A percentile compares a stretch with the other conserved stretches of the same genome.
Evolutionary conservation across 2,329 filamentous ascomycete species (phyloP).

Genomic region (Chaetomium sp.): DNA sequence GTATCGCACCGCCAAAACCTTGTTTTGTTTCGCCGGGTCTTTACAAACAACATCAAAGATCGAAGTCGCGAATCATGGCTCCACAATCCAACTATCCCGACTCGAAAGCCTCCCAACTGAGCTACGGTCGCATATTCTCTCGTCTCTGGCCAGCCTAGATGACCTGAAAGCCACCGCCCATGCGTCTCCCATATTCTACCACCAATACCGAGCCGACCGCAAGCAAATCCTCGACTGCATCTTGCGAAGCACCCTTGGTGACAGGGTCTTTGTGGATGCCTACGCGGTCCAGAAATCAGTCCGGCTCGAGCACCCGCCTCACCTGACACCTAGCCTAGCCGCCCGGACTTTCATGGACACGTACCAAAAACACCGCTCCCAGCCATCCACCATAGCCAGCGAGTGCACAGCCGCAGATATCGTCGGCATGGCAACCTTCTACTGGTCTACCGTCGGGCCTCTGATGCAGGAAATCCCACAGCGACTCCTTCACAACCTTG

Average conservation of each 20-base stretch:
- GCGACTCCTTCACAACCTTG: background rate
- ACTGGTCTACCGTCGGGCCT: background rate
- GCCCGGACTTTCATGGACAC: background rate
- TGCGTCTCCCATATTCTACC: background rate
- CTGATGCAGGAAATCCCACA: background rate
- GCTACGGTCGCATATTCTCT: background rate
- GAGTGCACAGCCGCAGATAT: background rate
- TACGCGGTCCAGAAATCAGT: background rate
- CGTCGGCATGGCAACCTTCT: background rate
- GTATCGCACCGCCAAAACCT: background rate
- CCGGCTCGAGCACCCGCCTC: background rate
- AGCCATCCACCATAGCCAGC: background rate
- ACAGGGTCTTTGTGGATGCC: background rate
- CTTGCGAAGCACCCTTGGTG: background rate
- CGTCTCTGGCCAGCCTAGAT: background rate
- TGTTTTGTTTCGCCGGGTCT: background rate
- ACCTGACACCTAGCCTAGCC: background rate
- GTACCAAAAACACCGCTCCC: background rate
- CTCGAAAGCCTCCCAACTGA: background rate
- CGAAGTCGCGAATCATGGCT: background rate
- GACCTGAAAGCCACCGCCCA: background rate
- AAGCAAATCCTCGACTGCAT: background rate
- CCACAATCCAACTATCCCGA: background rate
- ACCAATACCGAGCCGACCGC: background rate
- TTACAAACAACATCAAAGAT: background rate